Evolutionary conservation across 805 yeast species (phyloP), one percentile per base, ranked within the genome.

Genomic region (Nakazawaea pomicola): DNA sequence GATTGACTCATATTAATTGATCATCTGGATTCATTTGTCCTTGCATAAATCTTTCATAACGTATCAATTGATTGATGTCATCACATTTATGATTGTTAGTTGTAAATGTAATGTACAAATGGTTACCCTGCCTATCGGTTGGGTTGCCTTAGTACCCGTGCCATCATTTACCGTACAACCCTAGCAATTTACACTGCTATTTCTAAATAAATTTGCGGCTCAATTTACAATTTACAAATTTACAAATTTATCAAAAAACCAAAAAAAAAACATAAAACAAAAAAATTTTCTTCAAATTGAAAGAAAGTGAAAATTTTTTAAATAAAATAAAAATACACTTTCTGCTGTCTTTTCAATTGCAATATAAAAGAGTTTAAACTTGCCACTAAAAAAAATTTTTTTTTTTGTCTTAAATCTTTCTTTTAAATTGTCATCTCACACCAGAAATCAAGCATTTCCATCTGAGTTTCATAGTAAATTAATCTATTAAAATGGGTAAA

Each of bases 401-500:
- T 23, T 23, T 38, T 29, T 40, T 29, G 16, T 15, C 36, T 31
- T 33, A 37, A 25, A 33, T 14, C 14, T 14, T 40, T 33, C 36
- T 33, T 23, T 31, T 41, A 12, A 12, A 46, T 44, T 44, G 57
- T 39, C 43, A 52, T 57, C 58, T 58, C 63, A 57, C 62, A 58
- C 63, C 63, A 54, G 58, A 53, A 61, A 60, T 57, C 62, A 56
- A 46, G 52, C 60, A 56, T 56, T 56, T 58, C 63, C 57, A 50
- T 54, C 62, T 60, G 63, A 56, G 64, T 54, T 46, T 38, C 37
- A 49, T 41, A 47, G 45, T 39, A 44, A 45, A 42, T 33, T 36
- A 53, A 52, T 50, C 12, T 41, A 10, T 19, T 41, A 41, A 25
- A 63, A 51, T 65, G 95, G 96, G 96, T 82, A 88, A 88, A 76